These are phyloP conservation scores for Penicillium waksmanii DNA, from an alignment of 495 filamentous ascomycete species.

Conservation along the genomic window DNA sequence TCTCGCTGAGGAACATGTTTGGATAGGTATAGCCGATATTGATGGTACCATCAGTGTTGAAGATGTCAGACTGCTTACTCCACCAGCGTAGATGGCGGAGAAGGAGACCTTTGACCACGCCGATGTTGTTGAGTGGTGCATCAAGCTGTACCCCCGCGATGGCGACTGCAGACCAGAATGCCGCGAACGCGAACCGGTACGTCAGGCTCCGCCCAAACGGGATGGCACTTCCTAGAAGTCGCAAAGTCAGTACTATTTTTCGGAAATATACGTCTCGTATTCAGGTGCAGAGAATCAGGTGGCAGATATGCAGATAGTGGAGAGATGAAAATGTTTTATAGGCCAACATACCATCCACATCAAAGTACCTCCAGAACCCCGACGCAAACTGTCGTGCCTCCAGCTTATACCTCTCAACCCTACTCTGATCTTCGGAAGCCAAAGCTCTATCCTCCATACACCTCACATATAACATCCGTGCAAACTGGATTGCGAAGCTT, in stretches of 20 bases:
- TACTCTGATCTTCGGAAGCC: not conserved
- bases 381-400: not conserved
- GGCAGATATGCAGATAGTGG: not conserved
- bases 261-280: not conserved
- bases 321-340: not conserved
- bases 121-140: conserved; percentile 65
- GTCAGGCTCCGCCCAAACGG: conserved; percentile 7
- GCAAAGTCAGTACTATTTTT: not conserved
- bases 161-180: not conserved
- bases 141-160: not conserved
- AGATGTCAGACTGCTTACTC: conserved; percentile 72
- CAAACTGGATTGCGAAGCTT: not conserved
- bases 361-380: not conserved
- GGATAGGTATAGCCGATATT: conserved; percentile 79
- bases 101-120: conserved; percentile 74
- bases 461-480: not conserved
- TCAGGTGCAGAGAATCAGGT: not conserved
- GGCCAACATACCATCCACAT: not conserved
- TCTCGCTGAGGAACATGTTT: conserved; percentile 59
- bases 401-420: not conserved
- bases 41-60: conserved; percentile 70
- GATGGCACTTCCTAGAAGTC: conserved; percentile 1
- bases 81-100: conserved; percentile 78
- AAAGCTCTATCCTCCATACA: not conserved
- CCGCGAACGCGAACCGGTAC: conserved; percentile 1